Evolutionary conservation across 768 basidiomycete species (phyloP), one percentile per base, ranked within the genome.

Genomic region (Trametes meyenii): DNA sequence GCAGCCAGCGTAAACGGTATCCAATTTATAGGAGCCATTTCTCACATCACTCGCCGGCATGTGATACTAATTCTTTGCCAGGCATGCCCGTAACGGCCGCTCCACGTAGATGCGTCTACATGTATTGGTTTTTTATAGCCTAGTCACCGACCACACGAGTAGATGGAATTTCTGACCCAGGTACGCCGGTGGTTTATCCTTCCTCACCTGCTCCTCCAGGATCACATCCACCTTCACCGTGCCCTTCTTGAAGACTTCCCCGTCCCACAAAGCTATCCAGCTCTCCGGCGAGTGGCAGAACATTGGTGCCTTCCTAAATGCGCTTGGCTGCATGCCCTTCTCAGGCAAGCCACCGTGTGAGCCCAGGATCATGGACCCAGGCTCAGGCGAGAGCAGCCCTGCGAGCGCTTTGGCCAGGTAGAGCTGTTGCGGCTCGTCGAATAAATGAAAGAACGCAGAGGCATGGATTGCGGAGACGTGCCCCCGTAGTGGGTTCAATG

Each of bases 401-500:
- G 77, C 79, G 13, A 82, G 63, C 8, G 72, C 70, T 14, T 68
- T 73, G 3, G 78, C 82, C 29, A 83, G 69, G 45, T 75, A 65
- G 6, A 70, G 58, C 62, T 83, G 82, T 24, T 66, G 51, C 11
- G 62, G 71, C 52, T 75, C 70, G 53, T 65, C 62, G 65, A 85
- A 84, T n/a, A 83, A 64, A 67, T 76, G 73, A 61, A 86, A 84
- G 69, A 85, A 72, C 5, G 79, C 71, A n/a, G 76, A 72, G 3
- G 78, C 76, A 65, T 82, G 77, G n/a, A 85, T 79, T 2, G 71
- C 78, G 7, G 81, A 79, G 50, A 83, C 70, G 42, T 74, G 77
- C 10, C 82, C 79, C 50, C 69, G 79, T 13, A 84, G 71, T 12
- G 77, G 77, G 29, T 73, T 82, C 36, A 86, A 72, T 1, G 80